Base-by-base conservation (phyloP, 495 filamentous ascomycete species). In the Penicillium flavigenum region DNA sequence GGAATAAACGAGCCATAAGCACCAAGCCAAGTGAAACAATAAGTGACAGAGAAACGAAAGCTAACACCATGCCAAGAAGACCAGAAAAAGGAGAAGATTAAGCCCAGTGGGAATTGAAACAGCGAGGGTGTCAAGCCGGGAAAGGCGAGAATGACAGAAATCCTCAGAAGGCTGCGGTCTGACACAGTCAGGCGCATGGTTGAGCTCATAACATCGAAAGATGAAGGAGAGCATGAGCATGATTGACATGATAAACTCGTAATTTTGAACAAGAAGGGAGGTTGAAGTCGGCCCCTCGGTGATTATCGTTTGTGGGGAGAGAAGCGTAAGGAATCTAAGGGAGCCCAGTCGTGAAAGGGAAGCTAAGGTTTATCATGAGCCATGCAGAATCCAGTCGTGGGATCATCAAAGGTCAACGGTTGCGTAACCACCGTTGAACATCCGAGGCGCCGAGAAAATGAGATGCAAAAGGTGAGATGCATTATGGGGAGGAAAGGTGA, bases 211-310 rank as follows among this genome's bases (percentile, higher is more conserved):
- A 61, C 54, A 64, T 67, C 42, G 16, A 64, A 59, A 69, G 57
- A 62, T 57, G 63, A 67, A 31, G 27, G 39, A 61, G 38, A 63
- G 54, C 54, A 65, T 64, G 44, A 63, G 67, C 62, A 69, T 31
- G 54, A 48, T 42, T 63, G 66, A 65, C 64, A 65, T 69, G 62
- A 61, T 49, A 46, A 54, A 45, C 51, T 67, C 66, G 36, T 59
- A 64, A 69, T 60, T 69, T 67, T 69, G 52, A 38, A 69, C 66
- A 69, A 54, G 63, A 64, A 62, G 52, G 47, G 47, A 49, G 58
- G 45, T 32, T 14, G 42, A 48, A 44, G 44, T 45, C 42, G 22
- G 31, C 58, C 22, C 57, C 53, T 50, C 31, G 53, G 57, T 32
- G 20, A 44, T 20, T 47, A 46, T 43, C 43, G 51, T 56, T 47